These are phyloP conservation scores for Chytriomyces confervae DNA, from an alignment of 192 early-diverging fungal species.

Conservation along the genomic window DNA sequence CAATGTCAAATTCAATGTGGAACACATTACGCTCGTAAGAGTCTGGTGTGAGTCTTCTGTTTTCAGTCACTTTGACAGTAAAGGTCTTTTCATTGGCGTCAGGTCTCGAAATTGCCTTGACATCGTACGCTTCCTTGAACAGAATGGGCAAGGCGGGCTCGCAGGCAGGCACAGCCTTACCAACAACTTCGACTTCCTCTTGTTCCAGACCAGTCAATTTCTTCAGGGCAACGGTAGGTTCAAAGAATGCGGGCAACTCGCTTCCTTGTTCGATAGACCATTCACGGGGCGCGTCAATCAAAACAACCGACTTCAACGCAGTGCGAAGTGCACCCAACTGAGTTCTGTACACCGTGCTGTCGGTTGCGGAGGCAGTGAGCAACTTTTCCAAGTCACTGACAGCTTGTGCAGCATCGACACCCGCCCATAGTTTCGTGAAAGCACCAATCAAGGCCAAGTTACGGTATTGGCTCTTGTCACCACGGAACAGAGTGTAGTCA, in stretches of 20 bases:
- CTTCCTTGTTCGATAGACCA: slow-evolving; percentile 20
- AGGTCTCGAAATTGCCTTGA: slow-evolving; percentile 59
- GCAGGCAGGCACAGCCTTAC: slow-evolving; percentile 50
- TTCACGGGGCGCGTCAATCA: slow-evolving; percentile 17
- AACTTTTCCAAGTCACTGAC: slow-evolving; percentile 26
- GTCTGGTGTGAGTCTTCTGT: slow-evolving; percentile 83
- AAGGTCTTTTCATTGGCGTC: slow-evolving; percentile 65
- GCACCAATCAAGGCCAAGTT: slow-evolving; percentile 65
- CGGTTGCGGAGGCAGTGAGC: slow-evolving; percentile 21
- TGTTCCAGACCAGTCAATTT: slow-evolving; percentile 42
- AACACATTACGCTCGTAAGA: slow-evolving; percentile 95
- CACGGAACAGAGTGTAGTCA: slow-evolving; percentile 62
- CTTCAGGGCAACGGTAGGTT: slow-evolving; percentile 29
- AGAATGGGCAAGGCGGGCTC: slow-evolving; percentile 66
- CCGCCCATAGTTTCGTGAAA: slow-evolving; percentile 58
- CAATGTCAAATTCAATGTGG: slow-evolving; percentile 93
- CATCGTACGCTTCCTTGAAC: slow-evolving; percentile 75
- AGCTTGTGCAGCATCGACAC: slow-evolving; percentile 31
- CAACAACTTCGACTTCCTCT: slow-evolving; percentile 46
- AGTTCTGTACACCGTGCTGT: slow-evolving; percentile 41
- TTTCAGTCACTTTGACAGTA: slow-evolving; percentile 71
- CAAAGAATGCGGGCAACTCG: slow-evolving; percentile 35
- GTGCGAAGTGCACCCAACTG: slow-evolving; percentile 46
- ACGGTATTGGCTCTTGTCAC: slow-evolving; percentile 48
- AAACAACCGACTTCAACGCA: slow-evolving; percentile 32